Evolutionary conservation across 495 filamentous ascomycete genomes (phyloP), one percentile per base, ranked within the genome.

Genomic region (Evernia prunastri): DNA sequence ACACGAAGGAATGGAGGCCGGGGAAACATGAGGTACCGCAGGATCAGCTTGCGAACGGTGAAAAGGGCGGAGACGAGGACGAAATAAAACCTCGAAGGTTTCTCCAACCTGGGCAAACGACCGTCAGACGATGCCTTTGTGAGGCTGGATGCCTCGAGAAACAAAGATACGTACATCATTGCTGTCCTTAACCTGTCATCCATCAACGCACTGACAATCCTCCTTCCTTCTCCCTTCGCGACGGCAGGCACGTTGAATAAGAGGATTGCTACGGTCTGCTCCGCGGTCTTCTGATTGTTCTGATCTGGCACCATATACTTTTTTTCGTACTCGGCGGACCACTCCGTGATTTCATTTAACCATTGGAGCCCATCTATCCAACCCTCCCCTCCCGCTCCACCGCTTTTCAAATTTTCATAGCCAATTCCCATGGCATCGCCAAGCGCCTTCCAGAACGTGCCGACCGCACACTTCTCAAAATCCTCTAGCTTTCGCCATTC

Each of bases 281-380:
- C 77, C 3, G 84, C 85, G 29, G 77, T 75, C 58, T 79, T 68
- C 36, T 79, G 76, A 66, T 86, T 88, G 23, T 75, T 76, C 17
- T 59, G 35, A 47, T 80, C 73, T 0, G 87, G 86, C 23, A 85
- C 76, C 86, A 90, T 88, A 51, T 67, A 73, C 29, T 71, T 67
- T 56, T 66, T 70, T 70, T 88, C 85, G 68, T 89, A 89, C 17
- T 66, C 67, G 56, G 77, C 71, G n/a, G 80, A 79, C 86, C 86
- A 89, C 20, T 70, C 77, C 5, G 69, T 72, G 27, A 87, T 71
- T 58, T 89, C 84, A n/a, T 89, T 83, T 12, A 83, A 73, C 78
- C 84, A 89, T 25, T 88, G 82, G 58, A 87, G 71, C 1, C 86
- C 87, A 72, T 89, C 85, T 2, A 49, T 67, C 74, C 84, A 89